Evolutionary conservation across 495 filamentous ascomycete species (phyloP).

Genomic region (Friedmanniomyces endolithicus): DNA sequence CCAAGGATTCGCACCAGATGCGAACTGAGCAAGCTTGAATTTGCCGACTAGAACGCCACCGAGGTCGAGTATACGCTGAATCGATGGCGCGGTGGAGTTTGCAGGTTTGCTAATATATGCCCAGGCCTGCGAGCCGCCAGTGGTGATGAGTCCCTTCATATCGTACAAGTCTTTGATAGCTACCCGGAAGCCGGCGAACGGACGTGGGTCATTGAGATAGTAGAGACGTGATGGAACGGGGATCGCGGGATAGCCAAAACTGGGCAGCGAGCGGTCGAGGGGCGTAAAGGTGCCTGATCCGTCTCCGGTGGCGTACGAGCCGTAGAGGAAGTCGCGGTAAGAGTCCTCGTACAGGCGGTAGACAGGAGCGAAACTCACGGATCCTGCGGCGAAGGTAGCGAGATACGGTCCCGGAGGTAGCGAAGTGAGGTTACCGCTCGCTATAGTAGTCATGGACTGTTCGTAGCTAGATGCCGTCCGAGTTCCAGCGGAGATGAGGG

Average conservation of each 20-base stretch:
- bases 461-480: not conserved
- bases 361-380: constrained; percentile 16
- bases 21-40: constrained; percentile 25
- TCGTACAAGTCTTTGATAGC: constrained; percentile 24
- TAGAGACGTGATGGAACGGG: constrained; percentile 25
- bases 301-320: constrained; percentile 20
- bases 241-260: constrained; percentile 20
- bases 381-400: constrained; percentile 1
- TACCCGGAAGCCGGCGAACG: constrained; percentile 21
- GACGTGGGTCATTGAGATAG: constrained; percentile 17
- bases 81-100: constrained; percentile 16
- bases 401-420: constrained; percentile 19
- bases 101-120: constrained; percentile 12
- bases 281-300: constrained; percentile 11
- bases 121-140: constrained; percentile 21
- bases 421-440: constrained; percentile 1
- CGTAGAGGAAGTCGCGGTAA: constrained; percentile 20
- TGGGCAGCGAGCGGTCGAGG: constrained; percentile 15
- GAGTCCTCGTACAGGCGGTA: constrained; percentile 22
- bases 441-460: not conserved
- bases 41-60: constrained; percentile 24
- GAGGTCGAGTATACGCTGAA: constrained; percentile 21
- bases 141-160: constrained; percentile 22
- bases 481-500: not conserved
- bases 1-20: constrained; percentile 17